Evolutionary conservation across 2,329 filamentous ascomycete species (phyloP).

Genomic region (Nannizziopsis barbatae): DNA sequence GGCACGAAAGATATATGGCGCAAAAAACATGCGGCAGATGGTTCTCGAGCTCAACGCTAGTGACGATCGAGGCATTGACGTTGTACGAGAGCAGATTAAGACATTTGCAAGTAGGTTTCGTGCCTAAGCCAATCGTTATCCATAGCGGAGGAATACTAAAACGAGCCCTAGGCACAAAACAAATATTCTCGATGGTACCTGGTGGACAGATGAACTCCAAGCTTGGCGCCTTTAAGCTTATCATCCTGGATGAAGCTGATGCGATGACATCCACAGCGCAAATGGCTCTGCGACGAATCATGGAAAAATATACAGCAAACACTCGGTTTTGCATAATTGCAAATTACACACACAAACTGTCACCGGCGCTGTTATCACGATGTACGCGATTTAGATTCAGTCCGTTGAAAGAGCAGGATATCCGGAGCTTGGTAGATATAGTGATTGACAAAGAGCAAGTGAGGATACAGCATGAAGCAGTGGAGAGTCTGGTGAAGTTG

Average conservation of each 20-base stretch:
- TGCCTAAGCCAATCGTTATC: not conserved
- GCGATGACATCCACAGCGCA: conserved; percentile 98
- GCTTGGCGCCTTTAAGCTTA: conserved; percentile 79
- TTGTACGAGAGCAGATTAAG: conserved; percentile 98
- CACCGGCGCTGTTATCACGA: conserved; percentile 77
- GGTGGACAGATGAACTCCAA: conserved; percentile 36
- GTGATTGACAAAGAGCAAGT: conserved; percentile 81
- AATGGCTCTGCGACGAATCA: conserved; percentile 91
- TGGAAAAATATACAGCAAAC: conserved; percentile 99
- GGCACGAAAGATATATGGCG: conserved; percentile 82
- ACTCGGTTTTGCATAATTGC: conserved; percentile 97
- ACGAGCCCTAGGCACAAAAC: conserved; percentile 54
- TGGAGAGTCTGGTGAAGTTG: conserved; percentile 70
- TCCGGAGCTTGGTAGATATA: conserved; percentile 71
- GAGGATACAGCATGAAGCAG: conserved; percentile 68
- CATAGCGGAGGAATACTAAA: not conserved
- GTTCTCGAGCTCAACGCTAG: conserved; percentile 95
- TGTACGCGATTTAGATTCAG: conserved; percentile 95
- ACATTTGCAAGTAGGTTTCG: conserved; percentile 67
- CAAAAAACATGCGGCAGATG: conserved; percentile 92
- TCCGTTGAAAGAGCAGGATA: conserved; percentile 79
- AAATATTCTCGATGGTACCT: conserved; percentile 69
- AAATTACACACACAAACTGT: conserved; percentile 97
- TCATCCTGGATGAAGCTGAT: conserved; percentile 96
- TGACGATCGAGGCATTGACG: conserved; percentile 94